Evolutionary conservation across 202 grass and related monocot species (phyloP), one percentile per base, ranked within the genome.

Genomic region (Carex arenaria): DNA sequence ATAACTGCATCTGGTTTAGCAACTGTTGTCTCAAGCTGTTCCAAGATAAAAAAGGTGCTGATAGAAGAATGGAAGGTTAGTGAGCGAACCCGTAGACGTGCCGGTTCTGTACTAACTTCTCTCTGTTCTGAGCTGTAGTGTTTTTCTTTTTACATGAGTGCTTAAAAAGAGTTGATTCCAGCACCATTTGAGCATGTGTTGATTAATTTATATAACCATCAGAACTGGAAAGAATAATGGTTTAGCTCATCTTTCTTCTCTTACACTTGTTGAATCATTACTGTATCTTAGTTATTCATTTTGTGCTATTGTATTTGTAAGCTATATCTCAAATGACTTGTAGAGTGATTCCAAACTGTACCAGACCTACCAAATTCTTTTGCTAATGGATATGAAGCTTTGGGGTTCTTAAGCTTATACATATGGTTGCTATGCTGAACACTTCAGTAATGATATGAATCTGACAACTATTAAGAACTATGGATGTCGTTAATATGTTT

Each of bases 51-150:
- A 83, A 97, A 90, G 61, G 82, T 97, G 76, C 85, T 94, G 0
- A 86, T 97, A 2, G 94, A 97, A 86, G 87, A 91, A 80, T 82
- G 87, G 72, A 97, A 97, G 83, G 90, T 93, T 67, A 94, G 90
- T 30, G 74, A 93, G 62, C 89, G 94, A 87, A 94, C 94, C 2
- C 77, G 82, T 14, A 89, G 94, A 63, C 92, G 86, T 78, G 92
- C 87, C 13, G 82, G 86, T 62, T 75, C 87, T 1, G 57, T 97
- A 57, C 81, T 97, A 38, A 88, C 92, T 3, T 94, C 73, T 81
- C 89, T 91, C 62, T 93, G 89, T 72, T 61, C 81, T n/a, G 90
- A 89, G 15, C 85, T 97, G 7, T 89, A 90, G 34, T 61, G 7
- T 66, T 52, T 76, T 53, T 64, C 6, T 80, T 52, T 79, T 13